phyloP scores from a whole-genome alignment of 1,284 basidiomycete species.

The Trichosporon ovoides region DNA sequence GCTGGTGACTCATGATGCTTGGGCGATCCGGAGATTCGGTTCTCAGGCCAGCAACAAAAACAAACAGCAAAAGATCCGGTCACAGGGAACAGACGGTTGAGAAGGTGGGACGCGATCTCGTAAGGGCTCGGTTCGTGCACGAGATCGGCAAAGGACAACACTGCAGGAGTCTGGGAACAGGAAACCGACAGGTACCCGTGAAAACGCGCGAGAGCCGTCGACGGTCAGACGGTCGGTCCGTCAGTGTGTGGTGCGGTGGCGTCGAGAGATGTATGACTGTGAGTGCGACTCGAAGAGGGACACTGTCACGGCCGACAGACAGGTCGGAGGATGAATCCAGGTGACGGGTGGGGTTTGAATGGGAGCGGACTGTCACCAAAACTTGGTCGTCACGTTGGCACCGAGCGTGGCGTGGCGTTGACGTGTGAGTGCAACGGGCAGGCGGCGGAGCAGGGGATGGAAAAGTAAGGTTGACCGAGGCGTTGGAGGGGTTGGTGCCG shows the following conservation, averaged over 20 bases:
- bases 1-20: conserved; percentile 20
- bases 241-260: neutral
- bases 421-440: neutral
- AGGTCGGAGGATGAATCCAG: neutral
- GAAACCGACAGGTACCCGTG: neutral
- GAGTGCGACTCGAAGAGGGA: neutral
- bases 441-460: neutral
- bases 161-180: neutral
- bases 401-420: neutral
- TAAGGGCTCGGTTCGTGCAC: neutral
- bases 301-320: neutral
- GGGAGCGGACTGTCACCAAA: neutral
- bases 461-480: neutral
- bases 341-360: conserved; percentile 1
- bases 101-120: neutral
- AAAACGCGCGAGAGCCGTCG: neutral
- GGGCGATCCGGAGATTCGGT: neutral
- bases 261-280: neutral
- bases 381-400: conserved; percentile 6
- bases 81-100: neutral
- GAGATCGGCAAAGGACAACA: neutral
- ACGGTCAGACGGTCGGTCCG: neutral
- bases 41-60: neutral
- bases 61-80: neutral
- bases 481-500: neutral